Evolutionary conservation across 331 rosid species (phyloP).

Genomic region (Rhamnella rubrinervis): DNA sequence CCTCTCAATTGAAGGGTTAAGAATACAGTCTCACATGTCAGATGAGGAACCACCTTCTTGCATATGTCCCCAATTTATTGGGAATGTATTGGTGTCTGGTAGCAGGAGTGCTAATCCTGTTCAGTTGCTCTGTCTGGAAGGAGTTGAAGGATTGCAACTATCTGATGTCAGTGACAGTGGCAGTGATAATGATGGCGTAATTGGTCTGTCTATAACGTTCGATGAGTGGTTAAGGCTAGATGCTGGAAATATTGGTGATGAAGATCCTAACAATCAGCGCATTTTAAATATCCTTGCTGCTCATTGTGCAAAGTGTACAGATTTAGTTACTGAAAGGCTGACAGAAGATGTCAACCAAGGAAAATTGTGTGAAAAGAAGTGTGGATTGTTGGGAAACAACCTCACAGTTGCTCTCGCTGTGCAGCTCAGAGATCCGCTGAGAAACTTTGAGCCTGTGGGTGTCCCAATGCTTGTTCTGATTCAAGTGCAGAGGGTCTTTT

Average conservation of each 20-base stretch:
- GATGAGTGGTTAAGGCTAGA: conserved; percentile 75
- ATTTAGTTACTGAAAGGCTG: conserved; percentile 38
- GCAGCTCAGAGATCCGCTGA: conserved; percentile 65
- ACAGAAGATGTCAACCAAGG: conserved; percentile 21
- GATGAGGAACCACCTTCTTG: conserved; percentile 49
- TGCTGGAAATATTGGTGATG: conserved; percentile 51
- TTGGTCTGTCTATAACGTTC: conserved; percentile 53
- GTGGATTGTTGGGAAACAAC: conserved; percentile 56
- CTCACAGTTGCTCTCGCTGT: conserved; percentile 49
- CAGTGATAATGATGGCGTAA: conserved; percentile 31
- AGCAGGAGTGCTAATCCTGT: conserved; percentile 11
- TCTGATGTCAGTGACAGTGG: conserved; percentile 22
- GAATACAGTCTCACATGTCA: conserved; percentile 59
- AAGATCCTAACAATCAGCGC: conserved; percentile 34
- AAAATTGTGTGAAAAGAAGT: conserved; percentile 20
- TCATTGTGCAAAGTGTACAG: conserved; percentile 50
- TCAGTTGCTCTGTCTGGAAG: conserved; percentile 22
- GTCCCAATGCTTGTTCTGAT: conserved; percentile 62
- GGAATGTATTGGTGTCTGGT: conserved; percentile 14
- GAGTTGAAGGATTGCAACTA: conserved; percentile 28
- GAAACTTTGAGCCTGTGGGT: conserved; percentile 68
- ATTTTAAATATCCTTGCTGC: conserved; percentile 45
- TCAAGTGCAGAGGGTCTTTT: conserved; percentile 50
- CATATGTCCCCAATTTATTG: conserved; percentile 30
- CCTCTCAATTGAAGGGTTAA: conserved; percentile 65